A percentile compares a stretch with the other conserved stretches of the same genome.
Evolutionary conservation across 495 filamentous ascomycete genomes (phyloP).

Genomic region (Penicillium salamii): DNA sequence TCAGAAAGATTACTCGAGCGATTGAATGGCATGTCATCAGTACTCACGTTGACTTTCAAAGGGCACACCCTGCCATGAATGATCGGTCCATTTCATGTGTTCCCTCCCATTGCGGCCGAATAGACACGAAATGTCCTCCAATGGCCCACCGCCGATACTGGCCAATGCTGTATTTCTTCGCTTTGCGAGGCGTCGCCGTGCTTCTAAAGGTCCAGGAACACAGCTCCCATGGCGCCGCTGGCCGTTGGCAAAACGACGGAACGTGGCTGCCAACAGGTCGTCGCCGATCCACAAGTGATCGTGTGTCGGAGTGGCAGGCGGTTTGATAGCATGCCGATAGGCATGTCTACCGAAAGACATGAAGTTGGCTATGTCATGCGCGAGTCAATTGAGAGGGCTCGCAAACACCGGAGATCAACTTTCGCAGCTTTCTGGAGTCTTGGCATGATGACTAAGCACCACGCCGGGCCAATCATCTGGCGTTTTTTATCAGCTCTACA

Average conservation of each 20-base stretch:
- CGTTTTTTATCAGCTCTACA: neutral
- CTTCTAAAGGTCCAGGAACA: slow-evolving; percentile 59
- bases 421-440: slow-evolving; percentile 6
- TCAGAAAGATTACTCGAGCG: slow-evolving; percentile 2
- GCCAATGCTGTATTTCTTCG: slow-evolving; percentile 49
- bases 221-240: slow-evolving; percentile 51
- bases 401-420: slow-evolving; percentile 3
- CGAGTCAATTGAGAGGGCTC: slow-evolving; percentile 24
- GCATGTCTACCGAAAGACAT: slow-evolving; percentile 48
- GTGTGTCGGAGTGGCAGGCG: slow-evolving; percentile 20
- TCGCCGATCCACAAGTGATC: slow-evolving; percentile 56
- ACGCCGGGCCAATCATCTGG: neutral
- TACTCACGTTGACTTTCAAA: slow-evolving; percentile 27
- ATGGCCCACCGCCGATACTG: slow-evolving; percentile 25
- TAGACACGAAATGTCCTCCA: slow-evolving; percentile 38
- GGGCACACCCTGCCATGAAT: slow-evolving; percentile 25
- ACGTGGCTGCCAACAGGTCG: slow-evolving; percentile 48
- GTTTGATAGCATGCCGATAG: slow-evolving; percentile 38
- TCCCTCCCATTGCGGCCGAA: slow-evolving; percentile 46
- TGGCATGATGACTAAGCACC: slow-evolving; percentile 11
- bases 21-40: neutral
- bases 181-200: slow-evolving; percentile 50
- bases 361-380: slow-evolving; percentile 18
- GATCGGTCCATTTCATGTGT: slow-evolving; percentile 43
- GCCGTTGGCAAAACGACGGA: slow-evolving; percentile 45